Percentiles rank a stretch among this genome's conserved stretches.
These are phyloP conservation scores for Pythium folliculosum DNA, from an alignment of 352 stramenopile species.

Conservation along the genomic window DNA sequence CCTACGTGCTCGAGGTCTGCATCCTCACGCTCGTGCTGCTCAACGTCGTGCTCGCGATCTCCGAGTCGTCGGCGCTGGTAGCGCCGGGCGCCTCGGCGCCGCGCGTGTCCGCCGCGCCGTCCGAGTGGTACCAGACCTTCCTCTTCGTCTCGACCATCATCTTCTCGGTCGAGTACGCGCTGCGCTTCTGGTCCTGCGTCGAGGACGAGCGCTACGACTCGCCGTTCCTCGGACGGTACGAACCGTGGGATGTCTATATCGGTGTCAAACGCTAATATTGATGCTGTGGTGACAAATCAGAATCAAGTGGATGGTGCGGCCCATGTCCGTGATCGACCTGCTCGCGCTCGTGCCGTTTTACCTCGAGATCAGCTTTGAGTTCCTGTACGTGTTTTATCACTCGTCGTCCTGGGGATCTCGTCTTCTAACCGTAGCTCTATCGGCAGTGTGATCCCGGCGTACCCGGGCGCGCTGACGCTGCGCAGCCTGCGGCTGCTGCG, in stretches of 20 bases:
- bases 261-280: not conserved
- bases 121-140: conserved; percentile 68
- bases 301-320: conserved; percentile 73
- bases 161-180: conserved; percentile 72
- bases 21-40: conserved; percentile 75
- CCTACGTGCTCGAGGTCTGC: conserved; percentile 61
- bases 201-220: conserved; percentile 66
- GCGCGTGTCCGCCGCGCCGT: conserved; percentile 12
- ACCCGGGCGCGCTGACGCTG: conserved; percentile 60
- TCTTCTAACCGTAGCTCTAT: not conserved
- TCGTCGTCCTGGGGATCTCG: not conserved
- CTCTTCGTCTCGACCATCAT: conserved; percentile 72
- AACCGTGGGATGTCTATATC: not conserved
- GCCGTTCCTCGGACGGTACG: conserved; percentile 50
- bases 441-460: conserved; percentile 39
- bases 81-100: conserved; percentile 3
- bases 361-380: conserved; percentile 66
- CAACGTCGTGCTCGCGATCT: conserved; percentile 78
- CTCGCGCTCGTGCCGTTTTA: conserved; percentile 77
- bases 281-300: conserved; percentile 21
- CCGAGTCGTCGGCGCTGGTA: conserved; percentile 35
- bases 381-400: conserved; percentile 38
- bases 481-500: conserved; percentile 67
- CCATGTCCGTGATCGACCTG: conserved; percentile 81
- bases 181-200: conserved; percentile 78